Percentiles rank a stretch among this genome's conserved stretches.
These are phyloP conservation scores for Hyaloscypha variabilis DNA, from an alignment of 495 filamentous ascomycete genomes.

Conservation along the genomic window DNA sequence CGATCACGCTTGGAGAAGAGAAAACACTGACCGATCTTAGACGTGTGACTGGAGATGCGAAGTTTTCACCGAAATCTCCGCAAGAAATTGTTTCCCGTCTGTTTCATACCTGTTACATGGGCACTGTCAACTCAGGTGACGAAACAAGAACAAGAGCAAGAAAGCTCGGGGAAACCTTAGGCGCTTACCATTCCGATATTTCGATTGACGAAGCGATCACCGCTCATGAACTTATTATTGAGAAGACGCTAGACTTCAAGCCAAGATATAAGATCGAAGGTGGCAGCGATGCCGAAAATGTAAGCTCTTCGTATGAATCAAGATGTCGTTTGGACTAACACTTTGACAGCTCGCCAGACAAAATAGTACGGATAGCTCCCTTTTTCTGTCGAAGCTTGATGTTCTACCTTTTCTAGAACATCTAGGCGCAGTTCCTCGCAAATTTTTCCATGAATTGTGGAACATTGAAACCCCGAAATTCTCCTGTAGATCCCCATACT, in stretches of 20 bases:
- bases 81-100: conserved; percentile 65
- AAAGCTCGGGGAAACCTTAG: conserved; percentile 68
- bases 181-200: conserved; percentile 69
- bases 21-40: conserved; percentile 74
- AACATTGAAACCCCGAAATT: background rate
- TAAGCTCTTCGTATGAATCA: conserved; percentile 78
- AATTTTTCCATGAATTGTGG: conserved; percentile 18
- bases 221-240: conserved; percentile 49
- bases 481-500: too few species aligned
- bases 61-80: conserved; percentile 54
- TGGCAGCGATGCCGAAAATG: conserved; percentile 55
- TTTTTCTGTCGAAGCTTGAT: too few species aligned
- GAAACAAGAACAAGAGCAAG: conserved; percentile 76
- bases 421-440: conserved; percentile 59
- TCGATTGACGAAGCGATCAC: conserved; percentile 67
- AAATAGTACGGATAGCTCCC: conserved; percentile 48
- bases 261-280: conserved; percentile 73
- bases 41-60: conserved; percentile 59
- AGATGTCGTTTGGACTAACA: conserved; percentile 62
- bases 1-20: conserved; percentile 55
- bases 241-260: conserved; percentile 51
- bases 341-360: too few species aligned
- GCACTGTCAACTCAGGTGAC: conserved; percentile 68
- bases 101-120: conserved; percentile 83
- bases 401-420: conserved; percentile 72